phyloP scores from a whole-genome alignment of 345 rosid genomes.

The Laguncularia racemosa region DNA sequence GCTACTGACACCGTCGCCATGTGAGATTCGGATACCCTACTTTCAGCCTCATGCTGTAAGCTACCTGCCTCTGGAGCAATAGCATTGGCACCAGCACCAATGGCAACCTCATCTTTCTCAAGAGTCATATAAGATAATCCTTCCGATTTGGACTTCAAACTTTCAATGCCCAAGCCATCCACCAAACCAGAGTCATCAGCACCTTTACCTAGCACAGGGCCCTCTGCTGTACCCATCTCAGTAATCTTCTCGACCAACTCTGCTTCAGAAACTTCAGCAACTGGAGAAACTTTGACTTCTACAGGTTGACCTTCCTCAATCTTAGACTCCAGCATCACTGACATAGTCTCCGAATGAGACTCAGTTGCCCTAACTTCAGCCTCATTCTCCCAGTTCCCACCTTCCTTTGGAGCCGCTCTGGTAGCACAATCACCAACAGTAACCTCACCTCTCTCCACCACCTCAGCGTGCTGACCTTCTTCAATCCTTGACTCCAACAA shows the following conservation, averaged over 20 bases:
- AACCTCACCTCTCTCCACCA: not conserved
- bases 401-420: too few species aligned
- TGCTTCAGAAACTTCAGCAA: not conserved
- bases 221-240: not conserved
- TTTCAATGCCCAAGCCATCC: too few species aligned
- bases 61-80: too few species aligned
- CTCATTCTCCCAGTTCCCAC: not conserved
- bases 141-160: too few species aligned
- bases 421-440: too few species aligned
- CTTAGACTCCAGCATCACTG: not conserved
- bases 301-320: constrained; percentile 2
- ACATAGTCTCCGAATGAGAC: not conserved
- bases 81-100: too few species aligned
- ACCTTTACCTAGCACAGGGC: not conserved
- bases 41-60: too few species aligned
- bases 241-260: not conserved
- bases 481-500: not conserved
- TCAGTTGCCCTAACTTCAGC: constrained; percentile 3
- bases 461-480: constrained; percentile 1
- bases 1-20: too few species aligned
- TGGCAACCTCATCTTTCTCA: too few species aligned
- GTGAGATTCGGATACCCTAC: too few species aligned
- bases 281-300: not conserved
- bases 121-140: too few species aligned
- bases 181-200: not conserved